Evolutionary conservation across 306 rosid species (phyloP).

Genomic region (Fagus sylvatica): DNA sequence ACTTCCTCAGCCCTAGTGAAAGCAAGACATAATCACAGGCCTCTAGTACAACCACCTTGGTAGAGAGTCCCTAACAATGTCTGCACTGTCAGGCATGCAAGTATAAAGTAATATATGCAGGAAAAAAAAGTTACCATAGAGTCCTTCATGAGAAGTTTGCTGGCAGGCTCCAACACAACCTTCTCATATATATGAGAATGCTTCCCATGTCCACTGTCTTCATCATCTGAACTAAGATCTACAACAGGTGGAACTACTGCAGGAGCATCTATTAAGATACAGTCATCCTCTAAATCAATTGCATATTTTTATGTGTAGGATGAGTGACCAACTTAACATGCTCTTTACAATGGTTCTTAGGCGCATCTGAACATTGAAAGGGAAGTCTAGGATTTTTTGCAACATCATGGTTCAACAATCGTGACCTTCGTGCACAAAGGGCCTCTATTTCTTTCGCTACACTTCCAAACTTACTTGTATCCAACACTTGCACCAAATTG

Average conservation of each 20-base stretch:
- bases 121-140: neutral
- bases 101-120: neutral
- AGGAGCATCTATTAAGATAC: neutral
- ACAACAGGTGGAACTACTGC: neutral
- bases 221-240: conserved; percentile 5
- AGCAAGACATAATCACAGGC: too few species aligned
- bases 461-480: conserved; percentile 9
- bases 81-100: too few species aligned
- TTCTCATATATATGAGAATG: neutral
- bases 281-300: neutral
- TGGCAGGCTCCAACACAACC: neutral
- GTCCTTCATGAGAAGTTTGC: neutral
- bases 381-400: neutral
- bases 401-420: neutral
- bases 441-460: neutral
- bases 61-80: too few species aligned
- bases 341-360: neutral
- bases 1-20: too few species aligned
- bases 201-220: neutral
- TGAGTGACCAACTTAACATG: neutral
- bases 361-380: neutral
- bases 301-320: neutral
- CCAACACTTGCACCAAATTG: neutral
- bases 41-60: too few species aligned
- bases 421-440: neutral